phyloP scores from a whole-genome alignment of 2,329 filamentous ascomycete species.

The Ophiosphaerella korrae region DNA sequence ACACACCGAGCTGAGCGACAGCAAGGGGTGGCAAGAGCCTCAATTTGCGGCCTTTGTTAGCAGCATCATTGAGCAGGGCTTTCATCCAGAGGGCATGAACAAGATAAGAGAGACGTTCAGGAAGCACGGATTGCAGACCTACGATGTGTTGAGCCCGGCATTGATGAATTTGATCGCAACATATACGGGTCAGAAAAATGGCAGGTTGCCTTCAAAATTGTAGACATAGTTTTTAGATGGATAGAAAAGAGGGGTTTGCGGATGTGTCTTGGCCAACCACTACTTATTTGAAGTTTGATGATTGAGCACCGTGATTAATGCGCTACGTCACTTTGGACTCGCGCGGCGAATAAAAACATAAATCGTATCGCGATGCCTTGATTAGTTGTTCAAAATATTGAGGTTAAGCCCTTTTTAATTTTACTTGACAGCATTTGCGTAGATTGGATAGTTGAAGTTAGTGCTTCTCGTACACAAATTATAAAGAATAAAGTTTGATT shows the following conservation, averaged over 20 bases:
- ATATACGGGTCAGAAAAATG: conserved; percentile 58
- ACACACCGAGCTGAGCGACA: conserved; percentile 64
- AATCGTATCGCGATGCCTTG: not conserved
- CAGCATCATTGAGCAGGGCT: conserved; percentile 71
- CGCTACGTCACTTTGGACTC: too few species aligned
- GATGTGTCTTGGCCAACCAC: not conserved
- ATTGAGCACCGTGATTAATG: not conserved
- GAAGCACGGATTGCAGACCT: conserved; percentile 62
- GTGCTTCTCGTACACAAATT: too few species aligned
- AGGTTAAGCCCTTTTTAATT: too few species aligned
- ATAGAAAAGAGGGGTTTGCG: too few species aligned
- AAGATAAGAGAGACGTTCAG: conserved; percentile 61
- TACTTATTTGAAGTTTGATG: not conserved
- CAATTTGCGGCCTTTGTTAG: conserved; percentile 73
- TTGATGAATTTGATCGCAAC: conserved; percentile 64
- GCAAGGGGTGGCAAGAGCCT: conserved; percentile 72
- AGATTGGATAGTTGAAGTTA: too few species aligned
- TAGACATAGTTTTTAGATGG: conserved; percentile 6
- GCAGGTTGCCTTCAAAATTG: conserved; percentile 33
- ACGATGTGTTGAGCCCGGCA: conserved; percentile 65
- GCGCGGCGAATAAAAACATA: too few species aligned
- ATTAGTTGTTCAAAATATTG: too few species aligned
- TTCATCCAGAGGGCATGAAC: conserved; percentile 60
- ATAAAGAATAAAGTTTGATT: too few species aligned
- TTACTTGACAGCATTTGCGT: too few species aligned